Percentiles rank a stretch among this genome's conserved stretches.
These are phyloP conservation scores for Drosera spatulata DNA, from an alignment of 179 eudicot genomes.

Conservation along the genomic window DNA sequence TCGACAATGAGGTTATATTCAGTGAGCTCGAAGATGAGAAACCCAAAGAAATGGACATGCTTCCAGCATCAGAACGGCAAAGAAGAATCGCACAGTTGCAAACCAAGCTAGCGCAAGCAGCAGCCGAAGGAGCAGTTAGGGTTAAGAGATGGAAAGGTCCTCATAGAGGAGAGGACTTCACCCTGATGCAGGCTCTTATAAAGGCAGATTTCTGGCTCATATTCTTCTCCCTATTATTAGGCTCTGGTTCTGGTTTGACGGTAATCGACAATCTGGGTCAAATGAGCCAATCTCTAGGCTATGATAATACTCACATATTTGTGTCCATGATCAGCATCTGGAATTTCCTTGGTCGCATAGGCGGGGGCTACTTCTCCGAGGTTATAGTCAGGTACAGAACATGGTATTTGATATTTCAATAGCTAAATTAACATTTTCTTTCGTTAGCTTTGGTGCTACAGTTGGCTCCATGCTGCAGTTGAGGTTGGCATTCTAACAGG, in stretches of 20 bases:
- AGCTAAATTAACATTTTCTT: no score
- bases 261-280: conserved; percentile 44
- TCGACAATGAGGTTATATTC: conserved; percentile 13
- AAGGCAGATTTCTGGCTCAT: conserved; percentile 37
- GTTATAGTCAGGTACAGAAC: conserved; percentile 24
- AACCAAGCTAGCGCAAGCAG: conserved; percentile 32
- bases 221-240: conserved; percentile 28
- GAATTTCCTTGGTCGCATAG: conserved; percentile 47
- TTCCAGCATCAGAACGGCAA: conserved; percentile 41
- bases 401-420: no score
- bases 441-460: no score
- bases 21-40: conserved; percentile 52
- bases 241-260: conserved; percentile 39
- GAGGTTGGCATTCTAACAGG: no score
- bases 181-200: conserved; percentile 21
- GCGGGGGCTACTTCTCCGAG: conserved; percentile 57
- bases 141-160: conserved; percentile 21
- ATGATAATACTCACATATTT: conserved; percentile 22
- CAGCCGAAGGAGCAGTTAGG: conserved; percentile 19
- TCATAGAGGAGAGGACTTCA: conserved; percentile 28
- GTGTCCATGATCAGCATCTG: conserved; percentile 43
- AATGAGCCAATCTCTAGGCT: conserved; percentile 32
- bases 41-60: conserved; percentile 25
- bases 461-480: no score
- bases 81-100: conserved; percentile 38